Percentiles rank a stretch among this genome's conserved stretches.
Evolutionary conservation across 2,329 filamentous ascomycete species (phyloP).

Genomic region (Herpotrichia juniperi): DNA sequence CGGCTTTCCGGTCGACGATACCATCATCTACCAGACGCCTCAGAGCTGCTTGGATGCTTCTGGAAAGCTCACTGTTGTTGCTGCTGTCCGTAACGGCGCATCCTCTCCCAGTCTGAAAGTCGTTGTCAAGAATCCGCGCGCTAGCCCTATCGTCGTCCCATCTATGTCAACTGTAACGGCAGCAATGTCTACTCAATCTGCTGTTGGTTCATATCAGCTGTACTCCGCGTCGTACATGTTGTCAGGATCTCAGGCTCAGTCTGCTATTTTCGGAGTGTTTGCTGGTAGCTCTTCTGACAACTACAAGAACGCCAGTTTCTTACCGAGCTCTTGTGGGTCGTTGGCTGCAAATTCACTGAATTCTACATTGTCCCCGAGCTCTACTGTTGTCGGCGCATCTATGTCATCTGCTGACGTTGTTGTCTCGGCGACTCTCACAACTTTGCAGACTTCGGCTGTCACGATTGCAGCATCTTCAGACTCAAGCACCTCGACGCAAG

Average conservation of each 20-base stretch:
- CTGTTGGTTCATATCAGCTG: constrained; percentile 30
- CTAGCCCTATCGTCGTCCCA: constrained; percentile 28
- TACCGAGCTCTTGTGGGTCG: constrained; percentile 22
- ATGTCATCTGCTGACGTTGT: too few relatives aligned
- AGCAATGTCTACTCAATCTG: constrained; percentile 30
- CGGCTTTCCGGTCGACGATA: constrained; percentile 62
- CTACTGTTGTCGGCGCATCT: not conserved
- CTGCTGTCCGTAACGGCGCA: constrained; percentile 27
- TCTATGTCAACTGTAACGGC: constrained; percentile 26
- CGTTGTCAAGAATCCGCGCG: constrained; percentile 26
- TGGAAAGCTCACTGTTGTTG: constrained; percentile 26
- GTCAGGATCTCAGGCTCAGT: constrained; percentile 17
- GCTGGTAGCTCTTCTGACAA: constrained; percentile 24
- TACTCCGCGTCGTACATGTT: constrained; percentile 30
- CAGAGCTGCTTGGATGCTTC: constrained; percentile 60
- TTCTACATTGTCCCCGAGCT: constrained; percentile 11
- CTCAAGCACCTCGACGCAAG: too few relatives aligned
- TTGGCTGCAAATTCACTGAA: constrained; percentile 12
- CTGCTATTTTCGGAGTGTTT: constrained; percentile 26
- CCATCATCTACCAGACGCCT: constrained; percentile 60
- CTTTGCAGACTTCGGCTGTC: too few relatives aligned
- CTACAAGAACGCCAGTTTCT: constrained; percentile 20
- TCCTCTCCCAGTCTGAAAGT: constrained; percentile 23
- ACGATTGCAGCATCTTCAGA: too few relatives aligned
- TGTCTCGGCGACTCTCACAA: too few relatives aligned